Conservation (phyloP, 2,329 filamentous ascomycete species). For the Aureobasidium sp. region DNA sequence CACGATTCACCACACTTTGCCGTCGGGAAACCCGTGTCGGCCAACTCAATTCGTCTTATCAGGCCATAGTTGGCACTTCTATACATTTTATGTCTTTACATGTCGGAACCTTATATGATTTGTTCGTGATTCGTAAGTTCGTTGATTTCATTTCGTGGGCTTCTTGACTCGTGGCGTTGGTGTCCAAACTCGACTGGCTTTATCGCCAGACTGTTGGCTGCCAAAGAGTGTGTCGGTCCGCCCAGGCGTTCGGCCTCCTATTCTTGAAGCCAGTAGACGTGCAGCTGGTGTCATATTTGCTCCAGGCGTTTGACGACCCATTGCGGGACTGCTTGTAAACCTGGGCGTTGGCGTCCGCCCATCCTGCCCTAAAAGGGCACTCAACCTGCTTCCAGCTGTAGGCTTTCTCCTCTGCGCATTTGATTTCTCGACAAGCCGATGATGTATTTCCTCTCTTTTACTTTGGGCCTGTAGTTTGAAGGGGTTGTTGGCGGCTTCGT, state of each 20-base stretch:
- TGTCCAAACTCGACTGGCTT: constrained; percentile 16
- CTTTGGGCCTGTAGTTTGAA: constrained; percentile 72
- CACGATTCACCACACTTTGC: neutral
- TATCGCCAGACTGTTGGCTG: constrained; percentile 16
- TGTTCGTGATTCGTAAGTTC: constrained; percentile 3
- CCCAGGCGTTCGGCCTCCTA: constrained; percentile 35
- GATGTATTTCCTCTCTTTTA: constrained; percentile 70
- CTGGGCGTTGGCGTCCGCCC: constrained; percentile 56
- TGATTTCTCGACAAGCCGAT: constrained; percentile 77
- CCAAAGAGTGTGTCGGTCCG: constrained; percentile 24
- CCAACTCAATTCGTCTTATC: neutral
- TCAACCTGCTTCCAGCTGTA: constrained; percentile 41
- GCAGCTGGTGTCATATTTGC: constrained; percentile 61
- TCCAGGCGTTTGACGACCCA: constrained; percentile 42
- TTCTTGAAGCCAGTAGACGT: constrained; percentile 56
- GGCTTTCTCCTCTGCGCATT: constrained; percentile 57
- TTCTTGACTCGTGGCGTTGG: constrained; percentile 14
- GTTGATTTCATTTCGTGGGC: neutral
- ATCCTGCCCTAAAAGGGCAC: constrained; percentile 24
- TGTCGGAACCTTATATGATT: neutral
- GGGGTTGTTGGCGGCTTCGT: constrained; percentile 55
- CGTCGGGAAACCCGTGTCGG: neutral
- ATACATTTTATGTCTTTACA: neutral
- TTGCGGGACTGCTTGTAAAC: constrained; percentile 51
- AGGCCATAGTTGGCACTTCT: neutral